These are phyloP conservation scores for Glonium stellatum DNA, from an alignment of 495 filamentous ascomycete genomes.

Conservation along the genomic window DNA sequence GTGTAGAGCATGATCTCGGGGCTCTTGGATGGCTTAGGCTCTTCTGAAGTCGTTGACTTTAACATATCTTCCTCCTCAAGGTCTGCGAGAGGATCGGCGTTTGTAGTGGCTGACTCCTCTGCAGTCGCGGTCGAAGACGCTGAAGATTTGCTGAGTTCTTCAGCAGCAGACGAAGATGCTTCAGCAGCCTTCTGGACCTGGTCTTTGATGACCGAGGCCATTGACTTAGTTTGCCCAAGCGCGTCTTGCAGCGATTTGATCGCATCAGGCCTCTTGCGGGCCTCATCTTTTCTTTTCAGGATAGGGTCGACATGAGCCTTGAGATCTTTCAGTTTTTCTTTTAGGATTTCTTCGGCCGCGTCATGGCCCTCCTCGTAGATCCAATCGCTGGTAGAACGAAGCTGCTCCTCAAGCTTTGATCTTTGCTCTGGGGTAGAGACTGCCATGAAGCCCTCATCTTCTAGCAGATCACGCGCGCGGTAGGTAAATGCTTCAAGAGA, in stretches of 20 bases:
- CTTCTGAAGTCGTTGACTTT: conserved; percentile 35
- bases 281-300: conserved; percentile 60
- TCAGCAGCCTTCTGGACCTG: conserved; percentile 41
- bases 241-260: conserved; percentile 57
- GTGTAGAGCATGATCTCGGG: conserved; percentile 51
- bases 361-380: conserved; percentile 78
- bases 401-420: conserved; percentile 52
- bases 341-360: conserved; percentile 63
- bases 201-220: conserved; percentile 47
- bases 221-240: conserved; percentile 51
- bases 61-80: conserved; percentile 43
- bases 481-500: conserved; percentile 92
- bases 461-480: conserved; percentile 71
- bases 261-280: conserved; percentile 55
- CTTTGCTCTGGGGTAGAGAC: conserved; percentile 61
- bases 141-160: conserved; percentile 37
- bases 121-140: conserved; percentile 42
- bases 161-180: conserved; percentile 42
- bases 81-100: conserved; percentile 49
- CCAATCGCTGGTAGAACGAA: conserved; percentile 72
- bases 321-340: conserved; percentile 63
- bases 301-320: conserved; percentile 65
- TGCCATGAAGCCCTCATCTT: conserved; percentile 63
- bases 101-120: conserved; percentile 26
- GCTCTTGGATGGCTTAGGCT: conserved; percentile 34